Evolutionary conservation across 768 basidiomycete genomes (phyloP).

Genomic region (Amanita rubescens): DNA sequence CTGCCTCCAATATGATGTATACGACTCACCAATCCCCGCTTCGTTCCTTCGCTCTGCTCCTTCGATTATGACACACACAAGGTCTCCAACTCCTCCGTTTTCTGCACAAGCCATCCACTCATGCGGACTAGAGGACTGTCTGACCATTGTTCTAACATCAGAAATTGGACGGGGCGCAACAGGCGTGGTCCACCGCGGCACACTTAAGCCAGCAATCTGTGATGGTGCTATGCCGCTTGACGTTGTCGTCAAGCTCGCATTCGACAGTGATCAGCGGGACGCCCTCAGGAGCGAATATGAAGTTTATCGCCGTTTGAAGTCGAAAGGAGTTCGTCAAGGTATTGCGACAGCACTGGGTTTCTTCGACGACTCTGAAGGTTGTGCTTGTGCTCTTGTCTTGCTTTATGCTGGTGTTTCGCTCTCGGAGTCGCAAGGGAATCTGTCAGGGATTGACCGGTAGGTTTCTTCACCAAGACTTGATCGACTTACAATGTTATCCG

Average conservation of each 20-base stretch:
- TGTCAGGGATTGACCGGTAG: background rate
- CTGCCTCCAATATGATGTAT: slow-evolving; percentile 9
- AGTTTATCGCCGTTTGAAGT: slow-evolving; percentile 11
- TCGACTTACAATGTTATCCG: slow-evolving; percentile 8
- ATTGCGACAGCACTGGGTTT: slow-evolving; percentile 11
- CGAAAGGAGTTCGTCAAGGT: slow-evolving; percentile 11
- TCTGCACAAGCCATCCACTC: slow-evolving; percentile 10
- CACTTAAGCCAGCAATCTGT: slow-evolving; percentile 10
- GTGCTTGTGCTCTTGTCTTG: slow-evolving; percentile 12
- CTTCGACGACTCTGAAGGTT: slow-evolving; percentile 13
- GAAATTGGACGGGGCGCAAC: slow-evolving; percentile 16
- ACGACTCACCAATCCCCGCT: slow-evolving; percentile 8
- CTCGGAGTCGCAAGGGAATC: background rate
- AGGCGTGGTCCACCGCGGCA: slow-evolving; percentile 14
- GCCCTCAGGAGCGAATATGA: slow-evolving; percentile 14
- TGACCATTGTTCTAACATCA: slow-evolving; percentile 11
- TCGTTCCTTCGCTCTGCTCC: slow-evolving; percentile 8
- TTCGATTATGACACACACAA: slow-evolving; percentile 5
- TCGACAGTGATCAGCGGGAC: slow-evolving; percentile 11
- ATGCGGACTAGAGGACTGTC: slow-evolving; percentile 11
- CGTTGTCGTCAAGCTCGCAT: slow-evolving; percentile 14
- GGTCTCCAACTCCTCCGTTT: slow-evolving; percentile 5
- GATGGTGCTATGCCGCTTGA: slow-evolving; percentile 9
- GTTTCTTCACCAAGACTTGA: slow-evolving; percentile 2
- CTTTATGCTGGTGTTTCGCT: slow-evolving; percentile 9